These are phyloP conservation scores for Geranium incanum DNA, from an alignment of 441 rosid species.

Conservation along the genomic window DNA sequence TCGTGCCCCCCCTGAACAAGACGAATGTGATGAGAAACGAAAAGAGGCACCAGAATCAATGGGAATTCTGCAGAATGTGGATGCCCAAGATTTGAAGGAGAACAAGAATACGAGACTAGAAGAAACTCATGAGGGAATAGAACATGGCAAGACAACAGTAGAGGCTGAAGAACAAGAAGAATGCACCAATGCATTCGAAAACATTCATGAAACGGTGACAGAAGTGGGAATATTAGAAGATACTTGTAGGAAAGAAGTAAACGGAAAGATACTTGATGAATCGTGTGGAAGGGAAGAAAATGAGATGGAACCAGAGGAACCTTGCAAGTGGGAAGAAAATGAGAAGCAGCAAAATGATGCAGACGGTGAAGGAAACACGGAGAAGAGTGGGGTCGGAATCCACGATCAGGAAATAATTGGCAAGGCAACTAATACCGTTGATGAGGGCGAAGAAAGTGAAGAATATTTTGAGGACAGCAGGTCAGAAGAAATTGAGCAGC, in stretches of 20 bases:
- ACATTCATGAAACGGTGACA: conserved; percentile 21
- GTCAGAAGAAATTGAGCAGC: conserved; percentile 25
- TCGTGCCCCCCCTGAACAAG: conserved; percentile 14
- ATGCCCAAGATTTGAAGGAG: conserved; percentile 24
- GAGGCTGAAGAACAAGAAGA: conserved; percentile 28
- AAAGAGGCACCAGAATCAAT: not conserved
- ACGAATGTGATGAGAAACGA: conserved; percentile 8
- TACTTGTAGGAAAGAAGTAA: conserved; percentile 23
- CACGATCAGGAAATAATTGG: conserved; percentile 19
- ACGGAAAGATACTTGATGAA: conserved; percentile 28
- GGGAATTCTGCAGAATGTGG: conserved; percentile 18
- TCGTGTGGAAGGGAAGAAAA: conserved; percentile 32
- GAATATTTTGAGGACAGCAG: conserved; percentile 33
- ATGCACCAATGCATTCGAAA: conserved; percentile 19
- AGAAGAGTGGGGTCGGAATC: conserved; percentile 16
- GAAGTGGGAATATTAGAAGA: conserved; percentile 19
- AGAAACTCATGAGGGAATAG: conserved; percentile 19
- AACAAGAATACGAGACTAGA: conserved; percentile 14
- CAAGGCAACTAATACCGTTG: conserved; percentile 22
- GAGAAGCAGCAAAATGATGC: conserved; percentile 28
- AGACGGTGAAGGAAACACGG: conserved; percentile 24
- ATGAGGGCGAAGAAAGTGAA: conserved; percentile 28
- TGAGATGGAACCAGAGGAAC: conserved; percentile 26
- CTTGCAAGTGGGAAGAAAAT: conserved; percentile 27
- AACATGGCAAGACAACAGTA: conserved; percentile 19